Evolutionary conservation across 768 basidiomycete species (phyloP).

Genomic region (Hericium coralloides): DNA sequence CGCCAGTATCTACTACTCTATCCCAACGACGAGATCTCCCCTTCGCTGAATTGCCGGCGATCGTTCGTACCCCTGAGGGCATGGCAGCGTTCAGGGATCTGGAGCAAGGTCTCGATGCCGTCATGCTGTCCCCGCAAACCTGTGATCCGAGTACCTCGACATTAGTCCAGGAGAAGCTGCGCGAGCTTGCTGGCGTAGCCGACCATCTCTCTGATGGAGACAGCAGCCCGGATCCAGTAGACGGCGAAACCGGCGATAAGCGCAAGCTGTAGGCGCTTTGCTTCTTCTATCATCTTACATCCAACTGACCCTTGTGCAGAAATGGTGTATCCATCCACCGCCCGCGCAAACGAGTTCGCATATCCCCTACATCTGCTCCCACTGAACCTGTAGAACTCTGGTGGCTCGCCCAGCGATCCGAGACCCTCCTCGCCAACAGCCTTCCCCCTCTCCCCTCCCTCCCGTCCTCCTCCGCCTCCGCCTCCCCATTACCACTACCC

Average conservation of each 20-base stretch:
- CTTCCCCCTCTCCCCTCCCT: conserved; percentile 14
- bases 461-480: conserved; percentile 16
- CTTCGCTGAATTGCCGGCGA: conserved; percentile 61
- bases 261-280: conserved; percentile 40
- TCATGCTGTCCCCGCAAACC: conserved; percentile 8
- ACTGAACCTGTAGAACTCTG: conserved; percentile 12
- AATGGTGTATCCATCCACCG: conserved; percentile 30
- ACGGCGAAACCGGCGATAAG: conserved; percentile 45
- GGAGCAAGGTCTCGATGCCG: conserved; percentile 39
- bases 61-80: conserved; percentile 61
- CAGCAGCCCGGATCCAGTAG: conserved; percentile 17
- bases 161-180: conserved; percentile 15
- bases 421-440: conserved; percentile 10
- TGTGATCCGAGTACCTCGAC: conserved; percentile 2
- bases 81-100: conserved; percentile 62
- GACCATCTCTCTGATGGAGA: conserved; percentile 15
- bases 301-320: conserved; percentile 8
- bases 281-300: neutral
- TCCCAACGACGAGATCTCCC: conserved; percentile 31
- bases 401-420: conserved; percentile 14
- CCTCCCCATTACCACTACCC: conserved; percentile 16
- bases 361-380: conserved; percentile 18
- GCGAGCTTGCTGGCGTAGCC: neutral
- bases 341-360: conserved; percentile 56
- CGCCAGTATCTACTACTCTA: conserved; percentile 6